phyloP scores from a whole-genome alignment of 116 monocot species.

The Phalaenopsis hybrid region DNA sequence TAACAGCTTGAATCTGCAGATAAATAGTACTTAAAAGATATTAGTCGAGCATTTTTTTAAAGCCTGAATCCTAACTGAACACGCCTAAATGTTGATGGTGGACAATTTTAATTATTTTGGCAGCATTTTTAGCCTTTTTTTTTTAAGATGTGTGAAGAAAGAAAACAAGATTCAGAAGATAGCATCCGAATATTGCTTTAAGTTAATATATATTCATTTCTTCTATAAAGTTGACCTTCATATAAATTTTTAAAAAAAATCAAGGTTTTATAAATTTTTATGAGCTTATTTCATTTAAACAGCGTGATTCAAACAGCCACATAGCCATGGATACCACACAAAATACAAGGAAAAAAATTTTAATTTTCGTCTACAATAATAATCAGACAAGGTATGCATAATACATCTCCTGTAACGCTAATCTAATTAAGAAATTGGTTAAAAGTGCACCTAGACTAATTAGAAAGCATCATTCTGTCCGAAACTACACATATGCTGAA shows the following conservation, averaged over 20 bases:
- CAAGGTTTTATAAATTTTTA: too few species aligned
- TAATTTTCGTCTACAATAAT: not conserved
- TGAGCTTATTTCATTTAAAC: too few species aligned
- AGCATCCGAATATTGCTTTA: not conserved
- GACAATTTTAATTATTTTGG: not conserved
- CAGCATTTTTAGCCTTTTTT: not conserved
- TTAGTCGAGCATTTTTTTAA: not conserved
- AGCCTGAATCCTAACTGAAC: not conserved
- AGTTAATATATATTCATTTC: not conserved
- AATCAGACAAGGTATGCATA: not conserved
- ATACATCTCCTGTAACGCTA: not conserved
- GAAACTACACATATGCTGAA: too few species aligned
- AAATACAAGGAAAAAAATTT: not conserved
- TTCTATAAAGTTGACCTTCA: too few species aligned
- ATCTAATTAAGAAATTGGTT: not conserved
- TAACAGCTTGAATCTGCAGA: constrained; percentile 77
- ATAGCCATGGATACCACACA: too few species aligned
- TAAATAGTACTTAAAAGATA: not conserved
- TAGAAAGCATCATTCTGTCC: too few species aligned
- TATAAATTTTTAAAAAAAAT: too few species aligned
- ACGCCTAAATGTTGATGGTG: not conserved
- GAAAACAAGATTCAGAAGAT: not conserved
- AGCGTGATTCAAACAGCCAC: too few species aligned
- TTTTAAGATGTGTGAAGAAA: too few species aligned
- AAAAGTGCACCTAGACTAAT: too few species aligned